Base-by-base conservation (phyloP, 2,329 filamentous ascomycete genomes). In the Celoporthe dispersa region DNA sequence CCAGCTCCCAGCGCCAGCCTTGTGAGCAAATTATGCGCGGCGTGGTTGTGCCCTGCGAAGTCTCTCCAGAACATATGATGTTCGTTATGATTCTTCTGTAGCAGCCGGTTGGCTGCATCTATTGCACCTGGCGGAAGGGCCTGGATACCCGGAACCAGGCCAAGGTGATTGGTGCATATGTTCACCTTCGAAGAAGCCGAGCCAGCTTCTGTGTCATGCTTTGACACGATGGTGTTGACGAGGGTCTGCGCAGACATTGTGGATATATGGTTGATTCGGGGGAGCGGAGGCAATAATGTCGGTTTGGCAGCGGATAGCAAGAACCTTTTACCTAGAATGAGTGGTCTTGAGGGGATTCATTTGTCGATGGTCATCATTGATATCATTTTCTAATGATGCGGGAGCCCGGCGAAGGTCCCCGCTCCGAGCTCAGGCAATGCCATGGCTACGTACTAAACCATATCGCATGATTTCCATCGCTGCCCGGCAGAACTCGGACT, bases 1-100 rank as follows among this genome's bases (percentile, higher is more conserved):
- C n/a, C 80, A 6, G 92, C 93, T 0, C 91, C 91, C 1, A 96
- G 88, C 39, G 91, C 91, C 78, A 91, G 97, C 37, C 95, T 82
- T 12, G 90, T 90, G 12, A 97, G 85, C 3, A 97, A 81, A 44
- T 93, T 90, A 75, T 97, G 94, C 2, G 85, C 86, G 70, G 96
- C 84, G 84, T 88, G 68, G 22, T 69, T 69, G 25, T 65, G 55
- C 1, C 63, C 63, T 19, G 63, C 64, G n/a, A 63, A 44, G 9
- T 66, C 63, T 22, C 68, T 35, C 31, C 41, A 69, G 41, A 63
- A 66, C 4, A 67, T 69, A 14, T 69, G 63, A 33, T 28, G 22
- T 4, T 66, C 35, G 16, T 69, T 41, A 59, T 69, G 68, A 11
- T 69, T 69, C n/a, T 62, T 57, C 25, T 66, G 41, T 7, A 69